A percentile compares a stretch with the other conserved stretches of the same genome.
These are phyloP conservation scores for Phlebiopsis gigantea DNA, from an alignment of 768 basidiomycete genomes.

Conservation along the genomic window DNA sequence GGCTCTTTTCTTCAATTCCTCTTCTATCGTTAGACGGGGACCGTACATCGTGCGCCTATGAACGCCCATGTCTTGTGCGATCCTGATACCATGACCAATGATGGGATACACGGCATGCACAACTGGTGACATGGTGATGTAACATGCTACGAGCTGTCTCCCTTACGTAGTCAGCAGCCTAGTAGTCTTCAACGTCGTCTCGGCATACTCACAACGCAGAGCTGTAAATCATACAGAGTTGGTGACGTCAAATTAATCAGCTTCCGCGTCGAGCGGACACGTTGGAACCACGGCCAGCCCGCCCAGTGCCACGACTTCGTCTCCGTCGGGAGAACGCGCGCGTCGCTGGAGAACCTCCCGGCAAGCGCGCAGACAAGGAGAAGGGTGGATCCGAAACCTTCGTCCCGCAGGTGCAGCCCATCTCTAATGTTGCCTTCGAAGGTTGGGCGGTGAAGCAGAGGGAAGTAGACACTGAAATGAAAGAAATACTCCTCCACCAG, in stretches of 20 bases:
- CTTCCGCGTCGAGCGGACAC: conserved; percentile 56
- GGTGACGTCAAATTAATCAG: conserved; percentile 40
- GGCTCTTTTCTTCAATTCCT: conserved; percentile 10
- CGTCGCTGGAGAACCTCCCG: background rate
- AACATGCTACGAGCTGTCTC: conserved; percentile 13
- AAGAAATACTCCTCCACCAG: conserved; percentile 48
- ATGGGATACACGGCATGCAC: conserved; percentile 29
- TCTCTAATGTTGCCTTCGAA: conserved; percentile 35
- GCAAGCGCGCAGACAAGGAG: conserved; percentile 33
- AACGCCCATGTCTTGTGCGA: conserved; percentile 47
- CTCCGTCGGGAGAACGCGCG: conserved; percentile 26
- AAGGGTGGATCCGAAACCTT: conserved; percentile 38
- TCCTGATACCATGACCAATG: conserved; percentile 35
- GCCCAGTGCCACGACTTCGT: conserved; percentile 26
- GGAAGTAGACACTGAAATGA: conserved; percentile 35
- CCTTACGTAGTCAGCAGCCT: conserved; percentile 12
- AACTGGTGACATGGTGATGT: conserved; percentile 18
- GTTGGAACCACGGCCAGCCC: conserved; percentile 45
- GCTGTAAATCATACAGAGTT: conserved; percentile 65
- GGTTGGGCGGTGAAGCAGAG: conserved; percentile 42
- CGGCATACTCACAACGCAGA: too few species aligned
- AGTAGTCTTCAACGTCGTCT: background rate
- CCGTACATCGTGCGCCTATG: conserved; percentile 38
- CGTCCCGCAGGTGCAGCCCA: conserved; percentile 36
- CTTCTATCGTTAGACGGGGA: conserved; percentile 4